Percentiles rank a stretch among this genome's conserved stretches.
Evolutionary conservation across 2,329 filamentous ascomycete species (phyloP).

Genomic region (Lachnellula hyalina): DNA sequence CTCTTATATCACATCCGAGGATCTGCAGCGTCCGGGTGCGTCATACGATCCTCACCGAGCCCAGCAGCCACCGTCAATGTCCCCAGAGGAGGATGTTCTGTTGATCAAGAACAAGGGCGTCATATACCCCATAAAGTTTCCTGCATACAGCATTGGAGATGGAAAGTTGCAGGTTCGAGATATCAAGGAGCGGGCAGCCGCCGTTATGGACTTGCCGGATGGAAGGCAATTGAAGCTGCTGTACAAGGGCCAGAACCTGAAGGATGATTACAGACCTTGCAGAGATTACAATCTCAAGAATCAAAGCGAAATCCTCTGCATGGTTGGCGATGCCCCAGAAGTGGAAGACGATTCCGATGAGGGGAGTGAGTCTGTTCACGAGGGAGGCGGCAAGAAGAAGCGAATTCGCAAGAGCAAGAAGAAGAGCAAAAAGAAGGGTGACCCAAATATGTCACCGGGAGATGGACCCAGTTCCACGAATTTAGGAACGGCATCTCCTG

Average conservation of each 20-base stretch:
- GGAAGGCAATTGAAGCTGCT: conserved; percentile 58
- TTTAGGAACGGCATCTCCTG: conserved; percentile 28
- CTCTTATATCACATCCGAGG: conserved; percentile 76
- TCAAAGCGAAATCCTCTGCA: conserved; percentile 55
- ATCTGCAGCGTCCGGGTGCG: conserved; percentile 48
- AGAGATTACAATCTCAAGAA: conserved; percentile 58
- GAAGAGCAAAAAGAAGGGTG: conserved; percentile 33
- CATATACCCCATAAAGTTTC: conserved; percentile 66
- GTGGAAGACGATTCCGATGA: conserved; percentile 41
- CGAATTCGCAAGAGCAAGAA: conserved; percentile 36
- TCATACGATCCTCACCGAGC: conserved; percentile 39
- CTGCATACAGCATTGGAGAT: conserved; percentile 69
- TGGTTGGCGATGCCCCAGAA: conserved; percentile 47
- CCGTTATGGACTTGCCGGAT: conserved; percentile 59
- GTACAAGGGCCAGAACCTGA: conserved; percentile 68
- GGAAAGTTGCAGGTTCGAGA: conserved; percentile 64
- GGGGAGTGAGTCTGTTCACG: conserved; percentile 31
- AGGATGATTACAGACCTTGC: conserved; percentile 53
- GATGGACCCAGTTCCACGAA: conserved; percentile 33
- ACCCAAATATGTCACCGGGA: conserved; percentile 28
- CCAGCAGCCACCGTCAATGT: conserved; percentile 34
- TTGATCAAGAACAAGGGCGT: conserved; percentile 63
- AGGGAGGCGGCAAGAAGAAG: conserved; percentile 28
- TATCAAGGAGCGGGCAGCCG: conserved; percentile 60
- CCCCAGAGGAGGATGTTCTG: conserved; percentile 62